Evolutionary conservation across 352 stramenopile genomes (phyloP), one percentile per base, ranked within the genome.

Genomic region (Phytophthora quininea): DNA sequence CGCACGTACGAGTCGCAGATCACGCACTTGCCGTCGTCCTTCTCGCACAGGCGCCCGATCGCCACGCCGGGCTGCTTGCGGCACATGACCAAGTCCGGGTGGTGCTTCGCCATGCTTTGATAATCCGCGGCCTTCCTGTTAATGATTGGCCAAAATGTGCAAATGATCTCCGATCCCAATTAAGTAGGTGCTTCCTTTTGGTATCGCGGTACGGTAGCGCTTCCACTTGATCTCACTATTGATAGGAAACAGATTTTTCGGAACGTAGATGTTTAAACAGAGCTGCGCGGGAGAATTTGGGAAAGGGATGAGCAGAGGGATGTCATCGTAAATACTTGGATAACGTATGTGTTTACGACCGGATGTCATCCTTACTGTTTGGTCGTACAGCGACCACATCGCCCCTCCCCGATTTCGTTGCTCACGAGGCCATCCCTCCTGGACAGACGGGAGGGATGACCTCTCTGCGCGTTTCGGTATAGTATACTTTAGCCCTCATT

Each of bases 61-160:
- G 94, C 95, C 69, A 99, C 96, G 65, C 98, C 98, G 38, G 98
- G 97, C 77, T 99, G 97, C 91, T 99, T 99, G 65, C 98, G 92
- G 87, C 98, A 99, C 96, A 99, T 99, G 57, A 99, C 95, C 48
- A 99, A 87, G 82, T 99, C 98, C 31, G 97, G 97, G 86, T 99
- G 98, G 86, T 99, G 98, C 85, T 99, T 99, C 52, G 98, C 98
- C 97, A 99, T 99, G 6, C 37, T 73, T 9, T 24, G 19, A 24
- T 24, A 24, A 24, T 8, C 42, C 61, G 49, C 29, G 1, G 45
- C 46, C 30, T 33, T 31, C 4, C 19, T 27, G 11, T 29, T n/a
- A 49, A 27, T n/a, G 43, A 49, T 49, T 49, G 43, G 43, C 43
- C 43, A 49, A 27, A 49, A 27, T 2, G 4, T 9, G 15, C 19